Percentiles rank a stretch among this genome's conserved stretches.
Evolutionary conservation across 306 rosid species (phyloP).

Genomic region (Acacia acuminata): DNA sequence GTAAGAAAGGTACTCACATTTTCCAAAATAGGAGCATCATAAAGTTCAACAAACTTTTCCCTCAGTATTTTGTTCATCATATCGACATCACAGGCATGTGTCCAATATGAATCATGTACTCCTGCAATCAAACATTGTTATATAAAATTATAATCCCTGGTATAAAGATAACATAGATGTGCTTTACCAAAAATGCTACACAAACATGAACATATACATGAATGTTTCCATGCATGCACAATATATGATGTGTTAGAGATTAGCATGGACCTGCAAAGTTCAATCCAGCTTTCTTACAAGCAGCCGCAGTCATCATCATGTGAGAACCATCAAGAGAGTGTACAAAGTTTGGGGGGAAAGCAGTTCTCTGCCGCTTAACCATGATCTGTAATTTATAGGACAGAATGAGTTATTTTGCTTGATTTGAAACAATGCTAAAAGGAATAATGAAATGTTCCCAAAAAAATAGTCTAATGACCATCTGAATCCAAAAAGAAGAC

Average conservation of each 20-base stretch:
- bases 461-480: slow-evolving; percentile 1
- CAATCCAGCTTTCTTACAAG: slow-evolving; percentile 81
- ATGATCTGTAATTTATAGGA: slow-evolving; percentile 51
- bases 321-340: slow-evolving; percentile 98
- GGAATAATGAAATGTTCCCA: background rate
- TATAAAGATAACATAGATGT: background rate
- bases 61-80: slow-evolving; percentile 82
- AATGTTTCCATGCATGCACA: background rate
- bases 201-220: background rate
- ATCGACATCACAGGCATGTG: slow-evolving; percentile 93
- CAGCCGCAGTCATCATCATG: slow-evolving; percentile 99
- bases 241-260: background rate
- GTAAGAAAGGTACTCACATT: slow-evolving; percentile 57
- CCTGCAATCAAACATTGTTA: slow-evolving; percentile 59
- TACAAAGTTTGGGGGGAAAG: slow-evolving; percentile 96
- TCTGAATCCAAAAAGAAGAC: background rate
- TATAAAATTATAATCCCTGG: slow-evolving; percentile 10
- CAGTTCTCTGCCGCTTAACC: slow-evolving; percentile 88
- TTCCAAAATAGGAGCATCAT: slow-evolving; percentile 78
- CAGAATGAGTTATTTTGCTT: slow-evolving; percentile 12
- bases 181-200: background rate
- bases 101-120: slow-evolving; percentile 98
- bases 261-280: slow-evolving; percentile 78
- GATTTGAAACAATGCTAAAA: slow-evolving; percentile 3
- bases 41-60: slow-evolving; percentile 91